Base-by-base conservation (phyloP, 768 basidiomycete genomes). In the Cubamyces lactineus region DNA sequence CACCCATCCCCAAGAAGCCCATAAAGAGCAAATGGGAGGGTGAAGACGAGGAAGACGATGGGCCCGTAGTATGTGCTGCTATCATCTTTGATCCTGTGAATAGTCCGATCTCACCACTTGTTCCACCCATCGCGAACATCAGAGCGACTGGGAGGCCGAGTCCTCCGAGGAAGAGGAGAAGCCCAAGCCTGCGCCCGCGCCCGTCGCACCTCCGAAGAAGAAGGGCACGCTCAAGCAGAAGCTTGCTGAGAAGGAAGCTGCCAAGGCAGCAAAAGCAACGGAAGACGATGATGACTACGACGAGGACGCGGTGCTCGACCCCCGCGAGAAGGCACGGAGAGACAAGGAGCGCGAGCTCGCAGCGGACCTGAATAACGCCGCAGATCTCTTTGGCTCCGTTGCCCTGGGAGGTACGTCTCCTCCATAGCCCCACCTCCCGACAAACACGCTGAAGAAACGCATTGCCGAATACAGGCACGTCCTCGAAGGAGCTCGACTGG, bases 91-190 rank as follows among this genome's bases (percentile, higher is more conserved):
- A 9, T 12, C 13, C 0, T n/a, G 8, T 9, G 5, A 38, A 6
- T 15, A 1, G 1, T n/a, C 23, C 21, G 42, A 50, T 60, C 59
- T 47, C 39, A 46, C n/a, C n/a, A 1, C 6, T 34, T 11, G 15
- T 11, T 11, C 15, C 39, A 3, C n/a, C 24, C 52, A 59, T 49
- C 46, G 17, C 53, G 52, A 46, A 53, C 61, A 65, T 34, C 69
- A 96, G 94, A 94, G 92, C 75, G 96, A 97, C 75, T 98, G 96
- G 96, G 96, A 98, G 68, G 91, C 80, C 38, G 90, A 90, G 0
- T 87, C 87, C 7, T 85, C 85, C 6, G 88, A 89, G 41, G 92
- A 92, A 56, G 84, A 86, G 55, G 79, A 77, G 62, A 76, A 83
- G 49, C 75, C 80, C 5, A 73, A 79, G 43, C 55, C 83, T 2